Percentiles rank a stretch among this genome's conserved stretches.
These are phyloP conservation scores for Artemisia annua DNA, from an alignment of 129 eudicot species.

Conservation along the genomic window DNA sequence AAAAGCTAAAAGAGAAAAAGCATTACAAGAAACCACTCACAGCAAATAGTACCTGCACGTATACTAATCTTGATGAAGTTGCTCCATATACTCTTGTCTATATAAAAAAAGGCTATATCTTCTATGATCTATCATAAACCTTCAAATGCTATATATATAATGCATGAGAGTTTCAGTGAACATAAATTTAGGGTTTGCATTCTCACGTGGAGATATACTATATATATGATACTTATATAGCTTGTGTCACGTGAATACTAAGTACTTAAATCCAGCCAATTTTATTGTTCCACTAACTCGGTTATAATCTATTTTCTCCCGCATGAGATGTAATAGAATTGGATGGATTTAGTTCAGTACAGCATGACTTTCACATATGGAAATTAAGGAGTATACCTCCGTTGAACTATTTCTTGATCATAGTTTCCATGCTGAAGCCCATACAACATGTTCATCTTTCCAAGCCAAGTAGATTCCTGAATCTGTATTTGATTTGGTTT, in stretches of 20 bases:
- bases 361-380: no score
- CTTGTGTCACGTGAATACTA: no score
- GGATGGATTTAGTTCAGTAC: no score
- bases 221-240: no score
- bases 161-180: neutral
- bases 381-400: no score
- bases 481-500: slow-evolving; percentile 28
- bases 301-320: no score
- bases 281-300: no score
- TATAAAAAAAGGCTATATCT: slow-evolving; percentile 15
- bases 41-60: slow-evolving; percentile 22
- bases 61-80: slow-evolving; percentile 10
- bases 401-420: neutral
- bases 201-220: no score
- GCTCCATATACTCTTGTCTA: slow-evolving; percentile 3
- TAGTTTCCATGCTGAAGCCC: slow-evolving; percentile 94
- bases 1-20: slow-evolving; percentile 25
- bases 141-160: slow-evolving; percentile 19
- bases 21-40: slow-evolving; percentile 26
- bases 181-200: slow-evolving; percentile 12
- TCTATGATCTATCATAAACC: slow-evolving; percentile 29
- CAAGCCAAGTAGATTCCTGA: slow-evolving; percentile 70
- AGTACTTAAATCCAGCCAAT: no score
- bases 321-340: no score
- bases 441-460: slow-evolving; percentile 78